Percentiles rank a stretch among this genome's conserved stretches.
phyloP scores from a whole-genome alignment of 2,329 filamentous ascomycete species.

The Ceratocystis alfenasii region DNA sequence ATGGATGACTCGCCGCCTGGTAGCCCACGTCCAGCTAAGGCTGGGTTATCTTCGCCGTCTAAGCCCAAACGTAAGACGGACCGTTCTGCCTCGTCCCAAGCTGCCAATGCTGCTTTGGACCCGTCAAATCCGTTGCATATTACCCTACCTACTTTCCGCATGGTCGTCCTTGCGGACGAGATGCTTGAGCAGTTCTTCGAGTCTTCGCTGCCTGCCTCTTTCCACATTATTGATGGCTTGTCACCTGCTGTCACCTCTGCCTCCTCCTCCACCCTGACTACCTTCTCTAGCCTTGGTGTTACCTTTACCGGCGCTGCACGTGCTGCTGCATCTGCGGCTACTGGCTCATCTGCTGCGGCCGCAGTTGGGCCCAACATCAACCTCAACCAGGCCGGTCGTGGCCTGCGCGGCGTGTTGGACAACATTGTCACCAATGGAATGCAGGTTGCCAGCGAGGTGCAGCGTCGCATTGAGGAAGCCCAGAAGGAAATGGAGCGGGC shows the following conservation, averaged over 20 bases:
- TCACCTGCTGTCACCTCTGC: constrained; percentile 28
- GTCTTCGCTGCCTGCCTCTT: constrained; percentile 82
- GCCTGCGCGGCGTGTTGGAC: constrained; percentile 83
- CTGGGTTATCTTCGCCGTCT: constrained; percentile 26
- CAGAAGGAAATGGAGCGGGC: constrained; percentile 80
- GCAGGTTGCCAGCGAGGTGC: constrained; percentile 85
- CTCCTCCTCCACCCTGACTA: constrained; percentile 58
- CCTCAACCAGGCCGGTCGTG: constrained; percentile 46
- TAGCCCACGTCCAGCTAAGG: constrained; percentile 26
- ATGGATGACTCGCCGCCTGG: constrained; percentile 35
- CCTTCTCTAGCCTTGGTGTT: constrained; percentile 63
- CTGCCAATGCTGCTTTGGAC: constrained; percentile 81
- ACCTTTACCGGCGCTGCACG: constrained; percentile 26
- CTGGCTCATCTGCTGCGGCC: constrained; percentile 5
- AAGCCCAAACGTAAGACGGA: constrained; percentile 26
- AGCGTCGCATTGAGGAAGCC: constrained; percentile 87
- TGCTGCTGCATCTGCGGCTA: constrained; percentile 26
- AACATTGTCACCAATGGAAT: constrained; percentile 97
- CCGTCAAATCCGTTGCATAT: constrained; percentile 89
- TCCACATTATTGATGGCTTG: constrained; percentile 66
- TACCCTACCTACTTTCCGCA: constrained; percentile 92
- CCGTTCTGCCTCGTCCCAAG: constrained; percentile 57
- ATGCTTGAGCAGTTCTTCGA: constrained; percentile 95
- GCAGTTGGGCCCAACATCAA: constrained; percentile 28
- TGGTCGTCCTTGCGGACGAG: constrained; percentile 95